Base-by-base conservation (phyloP, 352 stramenopile species). In the Phytopythium chamaehyphon region DNA sequence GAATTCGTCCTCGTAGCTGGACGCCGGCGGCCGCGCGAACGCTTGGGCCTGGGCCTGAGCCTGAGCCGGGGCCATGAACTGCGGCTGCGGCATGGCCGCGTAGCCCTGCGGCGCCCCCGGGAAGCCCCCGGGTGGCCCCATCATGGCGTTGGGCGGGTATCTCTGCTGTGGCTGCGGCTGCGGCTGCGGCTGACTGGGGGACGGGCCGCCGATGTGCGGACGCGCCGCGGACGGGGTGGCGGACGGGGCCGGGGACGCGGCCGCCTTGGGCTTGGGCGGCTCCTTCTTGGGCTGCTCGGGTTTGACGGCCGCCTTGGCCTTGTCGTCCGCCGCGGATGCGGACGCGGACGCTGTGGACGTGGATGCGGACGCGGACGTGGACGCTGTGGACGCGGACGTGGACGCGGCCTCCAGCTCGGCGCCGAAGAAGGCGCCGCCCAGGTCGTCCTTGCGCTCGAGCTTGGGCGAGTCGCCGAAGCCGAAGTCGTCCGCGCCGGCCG, bases 1-100 rank as follows among this genome's bases (percentile, higher is more conserved):
- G 58, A 92, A 88, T 56, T 95, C 85, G 57, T 95, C 82, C 49
- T 93, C 85, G 51, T 93, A 94, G 9, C 73, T 83, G 22, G 83
- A 87, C 8, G 69, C 82, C 7, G 69, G 66, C 16, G 72, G 66
- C 44, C 83, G 74, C 43, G 43, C 43, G 52, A 83, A 93, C 8
- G 61, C 51, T n/a, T n/a, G n/a, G n/a, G n/a, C n/a, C 51, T 83
- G 77, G 12, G 52, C 43, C 38, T 68, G 81, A 39, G 71, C 66
- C 47, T 73, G 78, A 7, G 47, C 55, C 24, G 31, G 26, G 45
- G 73, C 70, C 72, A 92, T 90, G 54, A 86, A 90, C 57, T 76
- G 24, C 14, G 5, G 43, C 60, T 71, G 65, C 47, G 67, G 63
- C 28, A 33, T 33, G 28, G 28, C 28, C 28, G 28, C 28, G 9